phyloP scores from a whole-genome alignment of 805 yeast species.

The Yamadazyma sp. region DNA sequence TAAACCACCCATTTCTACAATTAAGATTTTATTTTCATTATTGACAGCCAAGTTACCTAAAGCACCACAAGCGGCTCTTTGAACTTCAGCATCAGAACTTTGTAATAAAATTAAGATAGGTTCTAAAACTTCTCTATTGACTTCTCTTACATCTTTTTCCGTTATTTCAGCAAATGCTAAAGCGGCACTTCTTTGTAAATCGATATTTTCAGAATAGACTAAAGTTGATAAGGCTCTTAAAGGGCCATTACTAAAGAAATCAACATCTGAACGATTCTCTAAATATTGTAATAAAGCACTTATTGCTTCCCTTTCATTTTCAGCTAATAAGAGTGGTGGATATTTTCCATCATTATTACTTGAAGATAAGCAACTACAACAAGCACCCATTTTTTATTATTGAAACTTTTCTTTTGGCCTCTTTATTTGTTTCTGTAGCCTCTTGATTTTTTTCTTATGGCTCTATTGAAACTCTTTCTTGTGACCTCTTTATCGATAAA shows the following conservation, averaged over 20 bases:
- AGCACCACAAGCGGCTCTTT: conserved; percentile 98
- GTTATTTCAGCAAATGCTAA: conserved; percentile 98
- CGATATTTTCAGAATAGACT: conserved; percentile 92
- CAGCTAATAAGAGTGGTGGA: conserved; percentile 80
- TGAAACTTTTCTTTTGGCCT: too few relatives aligned
- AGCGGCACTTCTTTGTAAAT: conserved; percentile 94
- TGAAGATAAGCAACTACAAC: conserved; percentile 39
- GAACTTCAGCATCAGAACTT: conserved; percentile 88
- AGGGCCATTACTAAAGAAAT: conserved; percentile 85
- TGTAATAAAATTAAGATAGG: conserved; percentile 88
- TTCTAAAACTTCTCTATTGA: conserved; percentile 85
- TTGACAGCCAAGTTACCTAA: conserved; percentile 97
- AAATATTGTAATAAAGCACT: conserved; percentile 83
- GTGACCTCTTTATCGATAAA: too few relatives aligned
- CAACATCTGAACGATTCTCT: conserved; percentile 84
- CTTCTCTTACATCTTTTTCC: conserved; percentile 91
- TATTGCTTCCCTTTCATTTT: conserved; percentile 95
- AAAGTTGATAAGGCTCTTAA: conserved; percentile 85
- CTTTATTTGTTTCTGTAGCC: too few relatives aligned
- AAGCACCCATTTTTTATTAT: conserved; percentile 36
- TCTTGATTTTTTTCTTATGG: too few relatives aligned
- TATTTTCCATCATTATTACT: conserved; percentile 52
- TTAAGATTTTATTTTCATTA: conserved; percentile 86
- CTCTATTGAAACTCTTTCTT: too few relatives aligned
- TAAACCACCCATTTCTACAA: conserved; percentile 97